Evolutionary conservation across 306 rosid species (phyloP).

Genomic region (Mucuna pruriens): DNA sequence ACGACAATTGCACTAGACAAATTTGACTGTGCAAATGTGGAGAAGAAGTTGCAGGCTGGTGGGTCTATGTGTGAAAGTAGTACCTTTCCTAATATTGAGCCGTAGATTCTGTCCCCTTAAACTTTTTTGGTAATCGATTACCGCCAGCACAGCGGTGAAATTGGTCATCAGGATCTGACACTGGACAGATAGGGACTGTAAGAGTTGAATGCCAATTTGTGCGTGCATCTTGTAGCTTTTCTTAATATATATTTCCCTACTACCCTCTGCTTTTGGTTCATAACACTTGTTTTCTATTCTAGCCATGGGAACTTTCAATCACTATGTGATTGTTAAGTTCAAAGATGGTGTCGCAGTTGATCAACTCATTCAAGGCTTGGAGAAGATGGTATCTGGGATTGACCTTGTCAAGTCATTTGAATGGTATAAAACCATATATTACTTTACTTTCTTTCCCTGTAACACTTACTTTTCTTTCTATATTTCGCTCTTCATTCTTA

Average conservation of each 20-base stretch:
- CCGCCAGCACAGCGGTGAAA: slow-evolving; percentile 39
- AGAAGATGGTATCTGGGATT: slow-evolving; percentile 64
- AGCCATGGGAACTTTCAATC: slow-evolving; percentile 81
- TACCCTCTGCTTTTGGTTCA: slow-evolving; percentile 36
- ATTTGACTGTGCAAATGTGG: slow-evolving; percentile 36
- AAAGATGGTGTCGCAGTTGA: slow-evolving; percentile 70
- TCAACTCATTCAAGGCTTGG: slow-evolving; percentile 64
- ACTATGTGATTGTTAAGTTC: slow-evolving; percentile 82
- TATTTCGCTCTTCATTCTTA: no score
- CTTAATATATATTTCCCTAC: slow-evolving; percentile 45
- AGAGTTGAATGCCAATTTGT: no score
- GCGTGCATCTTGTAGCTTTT: not conserved
- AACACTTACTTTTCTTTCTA: no score
- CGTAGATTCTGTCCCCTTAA: slow-evolving; percentile 46
- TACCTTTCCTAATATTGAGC: slow-evolving; percentile 47
- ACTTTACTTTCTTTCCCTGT: not conserved
- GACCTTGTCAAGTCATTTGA: slow-evolving; percentile 76
- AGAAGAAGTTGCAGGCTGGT: slow-evolving; percentile 44
- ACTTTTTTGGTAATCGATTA: slow-evolving; percentile 45
- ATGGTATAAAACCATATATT: slow-evolving; percentile 50
- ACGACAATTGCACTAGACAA: slow-evolving; percentile 51
- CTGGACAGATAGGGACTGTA: slow-evolving; percentile 47
- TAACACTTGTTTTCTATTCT: not conserved
- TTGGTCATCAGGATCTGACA: slow-evolving; percentile 48
- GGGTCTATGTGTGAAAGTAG: slow-evolving; percentile 49